phyloP scores from a whole-genome alignment of 345 rosid species.

The Eucalyptus urophylla region DNA sequence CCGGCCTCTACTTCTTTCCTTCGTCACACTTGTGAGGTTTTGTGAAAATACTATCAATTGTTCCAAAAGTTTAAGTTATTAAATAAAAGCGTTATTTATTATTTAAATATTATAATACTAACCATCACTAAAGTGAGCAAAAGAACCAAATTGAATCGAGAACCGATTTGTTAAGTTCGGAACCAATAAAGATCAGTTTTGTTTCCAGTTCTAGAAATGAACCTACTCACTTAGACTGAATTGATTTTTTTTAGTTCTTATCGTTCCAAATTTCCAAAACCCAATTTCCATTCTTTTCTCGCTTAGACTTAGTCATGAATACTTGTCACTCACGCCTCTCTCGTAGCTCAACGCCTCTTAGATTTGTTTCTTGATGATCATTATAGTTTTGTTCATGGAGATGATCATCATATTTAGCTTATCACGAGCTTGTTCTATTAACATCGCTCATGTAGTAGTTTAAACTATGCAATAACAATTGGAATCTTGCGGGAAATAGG shows the following conservation, averaged over 20 bases:
- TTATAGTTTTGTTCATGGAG: background rate
- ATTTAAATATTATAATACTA: background rate
- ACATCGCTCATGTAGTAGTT: background rate
- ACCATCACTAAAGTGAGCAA: background rate
- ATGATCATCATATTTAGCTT: background rate
- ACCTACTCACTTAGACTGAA: too few relatives aligned
- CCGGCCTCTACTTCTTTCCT: background rate
- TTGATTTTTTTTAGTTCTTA: too few relatives aligned
- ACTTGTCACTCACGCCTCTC: background rate
- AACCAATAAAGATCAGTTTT: too few relatives aligned
- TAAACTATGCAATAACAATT: background rate
- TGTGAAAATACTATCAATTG: fast-evolving
- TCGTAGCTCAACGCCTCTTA: background rate
- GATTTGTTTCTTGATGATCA: background rate
- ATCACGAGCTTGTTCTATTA: background rate
- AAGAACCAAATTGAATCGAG: fast-evolving
- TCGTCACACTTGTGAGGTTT: background rate
- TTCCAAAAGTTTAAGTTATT: background rate
- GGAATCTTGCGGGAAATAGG: background rate
- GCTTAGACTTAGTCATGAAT: background rate
- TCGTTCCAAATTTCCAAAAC: background rate
- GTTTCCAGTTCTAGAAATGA: too few relatives aligned
- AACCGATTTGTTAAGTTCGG: background rate
- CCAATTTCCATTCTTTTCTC: background rate
- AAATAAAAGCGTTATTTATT: fast-evolving